A percentile compares a stretch with the other conserved stretches of the same genome.
Conservation (phyloP, 2,329 filamentous ascomycete species). For the Microdochium trichocladiopsis region DNA sequence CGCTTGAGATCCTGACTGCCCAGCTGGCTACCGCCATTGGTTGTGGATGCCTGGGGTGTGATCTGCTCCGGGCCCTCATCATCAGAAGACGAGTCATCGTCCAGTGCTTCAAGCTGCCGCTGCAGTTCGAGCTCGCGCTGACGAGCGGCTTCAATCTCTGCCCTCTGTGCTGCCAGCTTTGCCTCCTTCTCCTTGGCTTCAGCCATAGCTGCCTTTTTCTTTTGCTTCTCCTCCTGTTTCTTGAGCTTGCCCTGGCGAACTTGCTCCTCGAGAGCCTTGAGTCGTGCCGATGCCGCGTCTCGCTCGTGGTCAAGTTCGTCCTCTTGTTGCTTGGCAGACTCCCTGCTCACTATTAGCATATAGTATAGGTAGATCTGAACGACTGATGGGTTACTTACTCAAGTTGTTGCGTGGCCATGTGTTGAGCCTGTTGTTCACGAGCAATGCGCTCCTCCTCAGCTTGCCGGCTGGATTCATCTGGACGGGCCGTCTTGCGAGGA, state of each 20-base stretch:
- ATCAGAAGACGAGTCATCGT: conserved; percentile 69
- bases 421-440: conserved; percentile 70
- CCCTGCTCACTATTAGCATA: conserved; percentile 40
- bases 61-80: conserved; percentile 72
- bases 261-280: conserved; percentile 88
- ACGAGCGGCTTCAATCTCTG: conserved; percentile 85
- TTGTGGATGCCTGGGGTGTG: conserved; percentile 53
- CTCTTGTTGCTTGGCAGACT: conserved; percentile 68
- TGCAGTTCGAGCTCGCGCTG: conserved; percentile 87
- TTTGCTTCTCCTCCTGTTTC: conserved; percentile 93
- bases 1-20: conserved; percentile 48
- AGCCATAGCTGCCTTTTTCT: conserved; percentile 79
- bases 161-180: conserved; percentile 74
- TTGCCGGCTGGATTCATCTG: conserved; percentile 32
- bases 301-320: conserved; percentile 74
- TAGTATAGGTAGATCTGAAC: not conserved
- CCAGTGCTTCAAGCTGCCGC: conserved; percentile 71
- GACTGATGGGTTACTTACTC: conserved; percentile 62
- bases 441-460: conserved; percentile 58
- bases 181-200: conserved; percentile 85
- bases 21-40: conserved; percentile 42
- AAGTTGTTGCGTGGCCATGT: conserved; percentile 64
- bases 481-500: conserved; percentile 60
- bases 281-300: conserved; percentile 71
- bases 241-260: conserved; percentile 88